Base-by-base conservation (phyloP, 352 stramenopile genomes). In the Globisporangium cederbergense region DNA sequence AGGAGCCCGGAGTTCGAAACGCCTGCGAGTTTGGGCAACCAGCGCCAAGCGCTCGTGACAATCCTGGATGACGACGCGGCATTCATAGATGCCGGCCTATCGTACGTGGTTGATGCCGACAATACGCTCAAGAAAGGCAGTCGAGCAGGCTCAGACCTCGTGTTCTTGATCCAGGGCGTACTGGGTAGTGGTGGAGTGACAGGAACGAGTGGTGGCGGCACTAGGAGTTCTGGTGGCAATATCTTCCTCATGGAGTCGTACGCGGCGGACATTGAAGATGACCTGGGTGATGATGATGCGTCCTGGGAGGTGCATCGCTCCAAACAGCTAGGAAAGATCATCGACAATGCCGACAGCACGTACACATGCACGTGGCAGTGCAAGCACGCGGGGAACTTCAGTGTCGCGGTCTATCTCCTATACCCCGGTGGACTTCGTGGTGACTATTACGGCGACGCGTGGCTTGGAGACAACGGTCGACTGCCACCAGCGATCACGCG, bases 401-500 rank as follows among this genome's bases (percentile, higher is more conserved):
- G 59, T 1, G 70, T 93, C 28, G 65, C 66, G 16, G 71, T 90
- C 36, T 89, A 85, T 46, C 36, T 88, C 14, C 64, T 92, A 25
- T 87, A 84, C 20, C 56, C 80, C 14, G 77, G 77, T 38, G 84
- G 86, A 2, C 64, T 95, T 13, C 70, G 62, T 28, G 85, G 86
- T 1, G 74, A 90, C 10, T 95, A 93, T 47, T 93, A 79, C 52
- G 68, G 57, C 14, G 81, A 91, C 62, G 64, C 81, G 7, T 92
- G 83, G 79, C 68, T 94, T 25, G 52, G 52, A 4, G 72, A 76
- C 18, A 54, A 68, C 45, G 49, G 54, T 30, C 47, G 13, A n/a
- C 28, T 25, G 20, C 22, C 47, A 5, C 62, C 70, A 7, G 52
- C 80, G 2, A 58, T 81, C 28, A 74, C 72, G 8, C 81, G 85